phyloP scores from a whole-genome alignment of 1,284 basidiomycete genomes.

The Cryptococcus hybrid region DNA sequence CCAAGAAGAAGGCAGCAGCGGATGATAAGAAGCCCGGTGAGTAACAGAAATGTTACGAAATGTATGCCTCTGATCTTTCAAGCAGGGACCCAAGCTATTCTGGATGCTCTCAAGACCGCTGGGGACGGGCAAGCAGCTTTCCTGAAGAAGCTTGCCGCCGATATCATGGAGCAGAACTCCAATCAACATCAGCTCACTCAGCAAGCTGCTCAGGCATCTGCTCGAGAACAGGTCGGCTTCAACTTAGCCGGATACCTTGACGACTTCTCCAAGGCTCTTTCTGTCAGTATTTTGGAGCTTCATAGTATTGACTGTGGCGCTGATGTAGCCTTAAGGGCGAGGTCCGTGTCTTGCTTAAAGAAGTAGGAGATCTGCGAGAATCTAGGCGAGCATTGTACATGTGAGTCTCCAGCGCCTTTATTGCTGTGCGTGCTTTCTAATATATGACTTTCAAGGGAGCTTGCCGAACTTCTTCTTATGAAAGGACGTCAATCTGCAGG shows the following conservation, averaged over 20 bases:
- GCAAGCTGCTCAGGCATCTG: conserved; percentile 36
- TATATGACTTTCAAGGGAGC: conserved; percentile 23
- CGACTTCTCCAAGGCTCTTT: conserved; percentile 46
- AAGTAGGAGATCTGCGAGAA: conserved; percentile 49
- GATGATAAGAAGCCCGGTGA: conserved; percentile 45
- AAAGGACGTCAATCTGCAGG: conserved; percentile 48
- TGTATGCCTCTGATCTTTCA: background rate
- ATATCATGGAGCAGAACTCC: conserved; percentile 47
- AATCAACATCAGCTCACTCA: conserved; percentile 47
- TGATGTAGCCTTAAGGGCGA: conserved; percentile 28
- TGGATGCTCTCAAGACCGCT: conserved; percentile 43
- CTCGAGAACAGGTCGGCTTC: conserved; percentile 50
- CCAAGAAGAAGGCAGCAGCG: conserved; percentile 43
- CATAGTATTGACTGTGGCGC: background rate
- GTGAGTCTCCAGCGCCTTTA: conserved; percentile 19
- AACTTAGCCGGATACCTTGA: conserved; percentile 49
- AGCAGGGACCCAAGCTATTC: conserved; percentile 39
- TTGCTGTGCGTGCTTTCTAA: background rate
- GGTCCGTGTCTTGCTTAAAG: conserved; percentile 45
- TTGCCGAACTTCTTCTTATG: conserved; percentile 48
- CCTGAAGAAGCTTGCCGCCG: conserved; percentile 41
- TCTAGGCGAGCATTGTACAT: conserved; percentile 47
- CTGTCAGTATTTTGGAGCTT: conserved; percentile 22
- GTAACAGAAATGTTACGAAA: background rate
- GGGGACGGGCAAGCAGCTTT: conserved; percentile 43